Conservation (phyloP, 345 rosid genomes). For the Syzygium oleosum region DNA sequence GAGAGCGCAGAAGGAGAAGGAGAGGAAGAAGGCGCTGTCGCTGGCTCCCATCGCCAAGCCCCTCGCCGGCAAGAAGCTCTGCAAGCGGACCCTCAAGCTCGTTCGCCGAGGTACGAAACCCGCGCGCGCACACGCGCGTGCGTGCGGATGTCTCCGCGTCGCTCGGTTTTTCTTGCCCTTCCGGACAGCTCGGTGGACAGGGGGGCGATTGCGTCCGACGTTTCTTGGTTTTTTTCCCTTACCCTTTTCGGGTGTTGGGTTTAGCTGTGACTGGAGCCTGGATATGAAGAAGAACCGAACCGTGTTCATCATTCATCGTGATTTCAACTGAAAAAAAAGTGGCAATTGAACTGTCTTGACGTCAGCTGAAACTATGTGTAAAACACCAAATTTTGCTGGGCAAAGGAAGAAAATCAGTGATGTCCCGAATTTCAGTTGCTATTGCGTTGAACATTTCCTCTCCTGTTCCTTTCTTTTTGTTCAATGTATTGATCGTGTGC, state of each 20-base stretch:
- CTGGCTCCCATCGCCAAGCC: slow-evolving; percentile 91
- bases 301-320: neutral
- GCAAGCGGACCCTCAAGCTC: slow-evolving; percentile 78
- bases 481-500: neutral
- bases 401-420: neutral
- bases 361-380: neutral
- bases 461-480: neutral
- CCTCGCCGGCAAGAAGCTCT: slow-evolving; percentile 85
- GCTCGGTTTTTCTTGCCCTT: neutral
- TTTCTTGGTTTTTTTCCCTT: neutral
- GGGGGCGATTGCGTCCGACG: neutral
- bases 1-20: slow-evolving; percentile 61
- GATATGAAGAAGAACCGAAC: neutral
- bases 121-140: too few species aligned
- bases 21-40: slow-evolving; percentile 45
- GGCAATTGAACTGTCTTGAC: neutral
- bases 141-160: neutral
- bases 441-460: neutral
- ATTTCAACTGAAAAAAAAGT: neutral
- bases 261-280: neutral
- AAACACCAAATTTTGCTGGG: neutral
- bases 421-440: neutral
- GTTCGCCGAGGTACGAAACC: slow-evolving; percentile 56
- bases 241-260: neutral
- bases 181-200: neutral